Base-by-base conservation (phyloP, 2,329 filamentous ascomycete genomes). In the Lasiodiplodia theobromae region DNA sequence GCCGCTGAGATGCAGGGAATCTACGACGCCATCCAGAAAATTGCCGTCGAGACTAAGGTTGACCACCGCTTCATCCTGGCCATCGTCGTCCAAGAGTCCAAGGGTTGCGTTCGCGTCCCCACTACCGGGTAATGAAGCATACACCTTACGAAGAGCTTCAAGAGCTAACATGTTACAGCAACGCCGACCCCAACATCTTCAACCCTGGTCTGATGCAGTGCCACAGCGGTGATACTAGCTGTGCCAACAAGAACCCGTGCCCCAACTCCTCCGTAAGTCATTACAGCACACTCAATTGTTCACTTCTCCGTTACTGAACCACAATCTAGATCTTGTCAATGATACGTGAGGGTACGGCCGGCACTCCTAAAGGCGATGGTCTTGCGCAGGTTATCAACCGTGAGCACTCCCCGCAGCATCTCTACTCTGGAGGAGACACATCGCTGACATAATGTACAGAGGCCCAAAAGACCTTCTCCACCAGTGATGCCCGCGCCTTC, bases 201-300 rank as follows among this genome's bases (percentile, higher is more conserved):
- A 85, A 84, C 71, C 83, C 83, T 1, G 83, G 83, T 2, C 70
- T 85, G n/a, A 82, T 85, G 77, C 83, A 85, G 73, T 76, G 74
- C 16, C 82, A 82, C 72, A 75, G 79, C 52, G 82, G 81, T 65
- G 75, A 70, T 0, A 77, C 76, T 28, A 77, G 75, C 21, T 82
- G 80, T 72, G 82, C 82, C 71, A 67, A 71, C 14, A 11, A 34
- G 58, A 77, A 74, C 31, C 82, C 82, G 5, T 84, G 81, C 71
- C 81, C 80, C 3, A 68, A 69, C 18, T 71, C 71, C 21, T 74
- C 73, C n/a, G 60, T 64, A 52, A 38, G 60, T 38, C 11, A 16
- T 14, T 6, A 14, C 23, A 16, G 3, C 23, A 2, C 3, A 10
- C 3, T 21, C 4, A 0, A 23, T 5, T 12, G n/a, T 10, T 14